Percentiles rank a stretch among this genome's conserved stretches.
Conservation (phyloP, 2,329 filamentous ascomycete genomes). For the Gremmenia infestans region DNA sequence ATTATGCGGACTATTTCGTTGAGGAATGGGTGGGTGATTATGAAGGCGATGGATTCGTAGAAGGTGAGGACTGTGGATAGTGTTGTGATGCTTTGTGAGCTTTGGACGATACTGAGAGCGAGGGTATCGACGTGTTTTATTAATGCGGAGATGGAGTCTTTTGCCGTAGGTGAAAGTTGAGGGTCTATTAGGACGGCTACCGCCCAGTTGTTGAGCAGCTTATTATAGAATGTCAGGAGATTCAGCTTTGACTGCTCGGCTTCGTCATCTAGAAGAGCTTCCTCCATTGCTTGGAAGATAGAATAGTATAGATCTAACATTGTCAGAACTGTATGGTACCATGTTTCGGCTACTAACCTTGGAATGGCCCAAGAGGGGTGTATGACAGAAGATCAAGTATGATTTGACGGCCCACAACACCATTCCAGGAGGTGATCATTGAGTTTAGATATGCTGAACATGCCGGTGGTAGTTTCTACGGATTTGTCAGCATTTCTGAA, state of each 20-base stretch:
- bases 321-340: constrained; percentile 9
- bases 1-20: constrained; percentile 57
- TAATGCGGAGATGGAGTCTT: constrained; percentile 36
- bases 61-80: constrained; percentile 62
- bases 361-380: constrained; percentile 49
- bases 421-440: constrained; percentile 60
- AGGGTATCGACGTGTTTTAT: constrained; percentile 50
- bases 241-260: constrained; percentile 48
- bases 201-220: constrained; percentile 58
- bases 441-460: constrained; percentile 44
- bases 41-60: constrained; percentile 55
- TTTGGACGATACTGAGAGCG: constrained; percentile 55
- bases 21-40: constrained; percentile 48
- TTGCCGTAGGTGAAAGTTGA: constrained; percentile 5
- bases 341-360: constrained; percentile 39
- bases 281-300: constrained; percentile 49
- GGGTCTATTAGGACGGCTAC: constrained; percentile 39
- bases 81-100: constrained; percentile 37
- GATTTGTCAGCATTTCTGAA: constrained; percentile 12
- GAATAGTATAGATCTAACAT: constrained; percentile 44
- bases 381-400: constrained; percentile 56
- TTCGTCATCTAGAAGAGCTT: constrained; percentile 42
- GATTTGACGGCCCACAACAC: constrained; percentile 45
- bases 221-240: constrained; percentile 63
- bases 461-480: constrained; percentile 31